Conservation (phyloP, 441 rosid species). For the Biscutella auriculata region DNA sequence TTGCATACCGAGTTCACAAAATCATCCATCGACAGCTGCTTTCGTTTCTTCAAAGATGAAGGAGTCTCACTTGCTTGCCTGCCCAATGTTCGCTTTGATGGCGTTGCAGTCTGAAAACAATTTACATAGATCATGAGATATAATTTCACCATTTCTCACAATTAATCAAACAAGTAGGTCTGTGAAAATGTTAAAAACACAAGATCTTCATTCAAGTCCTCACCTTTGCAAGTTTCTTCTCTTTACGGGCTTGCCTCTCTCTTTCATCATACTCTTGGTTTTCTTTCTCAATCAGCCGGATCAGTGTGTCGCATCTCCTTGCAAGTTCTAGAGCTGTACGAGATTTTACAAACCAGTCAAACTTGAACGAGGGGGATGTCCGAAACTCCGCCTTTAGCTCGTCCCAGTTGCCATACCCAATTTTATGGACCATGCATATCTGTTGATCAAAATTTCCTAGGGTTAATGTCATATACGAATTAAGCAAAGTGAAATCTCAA, state of each 20-base stretch:
- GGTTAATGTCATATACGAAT: not conserved
- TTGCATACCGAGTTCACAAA: constrained; percentile 47
- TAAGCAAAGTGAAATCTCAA: not conserved
- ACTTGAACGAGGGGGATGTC: constrained; percentile 69
- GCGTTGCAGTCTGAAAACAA: constrained; percentile 28
- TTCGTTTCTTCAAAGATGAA: constrained; percentile 52
- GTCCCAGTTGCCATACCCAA: constrained; percentile 99
- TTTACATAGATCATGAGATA: not conserved
- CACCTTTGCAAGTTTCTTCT: constrained; percentile 97
- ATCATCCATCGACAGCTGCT: constrained; percentile 87
- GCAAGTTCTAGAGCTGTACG: constrained; percentile 92
- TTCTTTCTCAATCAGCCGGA: constrained; percentile 95
- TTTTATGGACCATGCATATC: constrained; percentile 98
- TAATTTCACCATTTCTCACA: not conserved
- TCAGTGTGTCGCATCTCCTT: constrained; percentile 90
- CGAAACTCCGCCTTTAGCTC: constrained; percentile 89
- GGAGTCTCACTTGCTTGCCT: constrained; percentile 69
- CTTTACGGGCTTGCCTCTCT: constrained; percentile 95
- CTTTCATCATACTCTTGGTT: constrained; percentile 93
- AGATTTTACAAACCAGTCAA: constrained; percentile 97
- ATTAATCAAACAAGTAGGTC: not conserved
- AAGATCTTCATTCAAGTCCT: not conserved
- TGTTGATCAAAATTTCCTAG: constrained; percentile 18
- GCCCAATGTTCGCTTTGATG: constrained; percentile 56
- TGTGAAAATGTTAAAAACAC: not conserved